Percentiles rank a stretch among this genome's conserved stretches.
Conservation (phyloP, 2,329 filamentous ascomycete species). For the Chaetoscypha palmicola region DNA sequence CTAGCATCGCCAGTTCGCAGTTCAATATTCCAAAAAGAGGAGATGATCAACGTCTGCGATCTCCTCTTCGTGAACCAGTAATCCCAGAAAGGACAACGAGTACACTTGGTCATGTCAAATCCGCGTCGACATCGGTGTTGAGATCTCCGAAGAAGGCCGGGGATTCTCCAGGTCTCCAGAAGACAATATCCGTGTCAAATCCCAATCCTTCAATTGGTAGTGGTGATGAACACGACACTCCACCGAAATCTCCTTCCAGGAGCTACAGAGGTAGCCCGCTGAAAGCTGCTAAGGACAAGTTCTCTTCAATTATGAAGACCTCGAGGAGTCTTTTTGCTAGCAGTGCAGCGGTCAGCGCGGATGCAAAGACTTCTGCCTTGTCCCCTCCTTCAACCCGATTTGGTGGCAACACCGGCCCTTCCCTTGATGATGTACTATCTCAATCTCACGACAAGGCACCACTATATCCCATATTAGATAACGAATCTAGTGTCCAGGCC, state of each 20-base stretch:
- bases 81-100: conserved; percentile 28
- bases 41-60: conserved; percentile 30
- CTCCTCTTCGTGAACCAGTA: conserved; percentile 26
- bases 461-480: conserved; percentile 41
- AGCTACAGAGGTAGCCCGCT: conserved; percentile 66
- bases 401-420: conserved; percentile 38
- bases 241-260: conserved; percentile 48
- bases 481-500: conserved; percentile 22
- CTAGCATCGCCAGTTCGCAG: conserved; percentile 41
- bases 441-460: conserved; percentile 29
- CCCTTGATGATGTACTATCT: conserved; percentile 38
- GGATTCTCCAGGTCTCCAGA: conserved; percentile 39
- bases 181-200: conserved; percentile 55
- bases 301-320: conserved; percentile 84
- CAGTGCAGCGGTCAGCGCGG: conserved; percentile 57
- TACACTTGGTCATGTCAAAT: conserved; percentile 49
- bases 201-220: conserved; percentile 48
- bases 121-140: conserved; percentile 54
- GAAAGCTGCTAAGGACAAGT: conserved; percentile 85
- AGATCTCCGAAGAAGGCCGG: conserved; percentile 40
- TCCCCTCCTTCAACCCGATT: conserved; percentile 47
- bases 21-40: conserved; percentile 39
- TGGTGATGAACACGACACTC: conserved; percentile 18
- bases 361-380: conserved; percentile 51
- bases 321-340: conserved; percentile 82